Base-by-base conservation (phyloP, 768 basidiomycete species). In the Lactarius pseudohatsudake region DNA sequence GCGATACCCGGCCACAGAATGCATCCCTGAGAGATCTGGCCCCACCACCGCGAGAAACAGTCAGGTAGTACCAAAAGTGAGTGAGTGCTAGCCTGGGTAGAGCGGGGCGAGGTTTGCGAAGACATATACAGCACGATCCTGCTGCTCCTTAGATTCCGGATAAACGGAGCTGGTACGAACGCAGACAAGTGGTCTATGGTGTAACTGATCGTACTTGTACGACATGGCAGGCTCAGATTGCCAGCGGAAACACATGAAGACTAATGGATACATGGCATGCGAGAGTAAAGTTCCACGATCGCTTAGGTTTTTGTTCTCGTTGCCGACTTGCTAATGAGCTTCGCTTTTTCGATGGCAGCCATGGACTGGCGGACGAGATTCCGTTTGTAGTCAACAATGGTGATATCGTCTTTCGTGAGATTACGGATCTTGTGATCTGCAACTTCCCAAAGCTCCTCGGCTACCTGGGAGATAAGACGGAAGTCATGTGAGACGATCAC, bases 401-500 rank as follows among this genome's bases (percentile, higher is more conserved):
- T 88, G 75, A 98, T 94, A 70, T 94, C 95, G 72, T 86, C 81
- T 81, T 90, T 95, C 30, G 95, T 91, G 68, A 99, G 79, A 79
- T 98, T 97, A 77, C 84, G 84, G 76, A 99, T 94, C 74, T 92
- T 94, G 79, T 90, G 89, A 76, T 94, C 85, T 75, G 94, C 93
- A 62, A 99, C 97, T 77, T 99, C 97, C 97, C 97, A 99, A 9
- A 99, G 87, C 77, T 98, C 96, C 75, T 98, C 92, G 45, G 96
- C 97, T 43, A 99, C 96, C 80, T 98, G 96, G 59, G 90, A 91
- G 78, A 98, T 98, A 70, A 98, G 87, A 73, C 96, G 92, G 91
- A 99, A 99, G 79, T 99, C 96, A 81, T 98, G 97, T 57, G 96
- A 98, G 70, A 99, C 97, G 76, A 99, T 98, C 72, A 98, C 97